Evolutionary conservation across 345 rosid genomes (phyloP), one percentile per base, ranked within the genome.

Genomic region (Nasturtium officinale): DNA sequence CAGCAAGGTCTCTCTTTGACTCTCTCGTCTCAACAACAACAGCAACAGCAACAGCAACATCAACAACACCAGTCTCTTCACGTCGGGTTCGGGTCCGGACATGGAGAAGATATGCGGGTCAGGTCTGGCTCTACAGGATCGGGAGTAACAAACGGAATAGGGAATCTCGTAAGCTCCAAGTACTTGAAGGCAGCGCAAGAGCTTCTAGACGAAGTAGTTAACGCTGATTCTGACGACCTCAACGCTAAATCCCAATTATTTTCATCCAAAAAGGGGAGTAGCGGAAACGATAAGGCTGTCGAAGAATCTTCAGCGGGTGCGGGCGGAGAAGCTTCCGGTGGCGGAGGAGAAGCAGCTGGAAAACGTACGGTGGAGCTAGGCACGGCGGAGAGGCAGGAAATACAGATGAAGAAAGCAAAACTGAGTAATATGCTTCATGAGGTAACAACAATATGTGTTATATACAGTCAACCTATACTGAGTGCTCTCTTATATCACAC

Each of bases 331-430:
- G 89, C 76, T 59, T 77, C 85, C 0, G 73, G 77, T 17, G 85
- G 69, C 2, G 86, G 77, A 5, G 90, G 77, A 40, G 88, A 81
- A n/a, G 78, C 72, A 1, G 71, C 74, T 38, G 86, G 84, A 29
- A 94, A 86, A 74, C 78, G 85, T 33, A 61, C 64, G 6, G 81
- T 83, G 17, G 97, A 94, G 70, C 82, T 91, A 18, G 74, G 85
- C 43, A 88, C 90, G 20, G 91, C 90, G 1, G 98, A 94, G 84
- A 89, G 96, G 61, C 98, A 94, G 76, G 98, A 91, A 65, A 87
- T 91, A 86, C 98, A 94, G 93, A 91, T 88, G 96, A 94, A 86
- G 83, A 94, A 91, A 82, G 97, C 96, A 6, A 94, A 91, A 79
- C 90, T 94, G 25, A 86, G 86, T 40, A 85, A 51, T 82, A 94